Conservation (phyloP, 2,329 filamentous ascomycete genomes). For the Colletotrichum godetiae region DNA sequence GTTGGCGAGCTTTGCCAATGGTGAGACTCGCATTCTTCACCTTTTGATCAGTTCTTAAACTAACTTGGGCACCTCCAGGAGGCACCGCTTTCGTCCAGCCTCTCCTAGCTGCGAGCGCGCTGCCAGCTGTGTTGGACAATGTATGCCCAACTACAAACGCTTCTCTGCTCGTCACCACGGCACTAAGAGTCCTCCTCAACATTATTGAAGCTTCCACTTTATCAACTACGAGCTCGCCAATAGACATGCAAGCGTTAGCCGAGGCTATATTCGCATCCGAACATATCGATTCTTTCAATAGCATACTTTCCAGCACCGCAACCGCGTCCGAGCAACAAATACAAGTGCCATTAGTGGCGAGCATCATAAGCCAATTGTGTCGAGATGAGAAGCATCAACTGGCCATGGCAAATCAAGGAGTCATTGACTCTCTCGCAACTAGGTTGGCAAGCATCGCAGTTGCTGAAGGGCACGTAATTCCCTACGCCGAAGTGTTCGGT, state of each 20-base stretch:
- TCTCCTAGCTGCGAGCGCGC: constrained; percentile 73
- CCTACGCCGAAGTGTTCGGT: constrained; percentile 67
- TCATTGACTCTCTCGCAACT: constrained; percentile 82
- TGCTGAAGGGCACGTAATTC: constrained; percentile 74
- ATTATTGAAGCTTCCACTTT: constrained; percentile 74
- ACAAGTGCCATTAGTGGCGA: constrained; percentile 71
- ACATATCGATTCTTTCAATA: constrained; percentile 45
- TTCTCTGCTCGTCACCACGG: constrained; percentile 75
- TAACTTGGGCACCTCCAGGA: constrained; percentile 59
- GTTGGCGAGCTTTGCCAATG: constrained; percentile 86
- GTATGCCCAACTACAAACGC: constrained; percentile 75
- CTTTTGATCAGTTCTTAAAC: background rate
- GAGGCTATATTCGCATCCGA: constrained; percentile 67
- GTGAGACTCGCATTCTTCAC: constrained; percentile 57
- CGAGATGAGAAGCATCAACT: constrained; percentile 76
- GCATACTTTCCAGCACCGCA: constrained; percentile 72
- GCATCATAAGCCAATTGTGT: constrained; percentile 70
- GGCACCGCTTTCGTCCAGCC: constrained; percentile 83
- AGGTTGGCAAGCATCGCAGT: constrained; percentile 79
- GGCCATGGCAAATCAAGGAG: constrained; percentile 75
- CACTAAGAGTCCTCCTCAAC: constrained; percentile 79
- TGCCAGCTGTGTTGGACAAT: constrained; percentile 77
- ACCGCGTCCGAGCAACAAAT: constrained; percentile 64
- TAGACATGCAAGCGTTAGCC: constrained; percentile 64
- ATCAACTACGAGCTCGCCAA: constrained; percentile 61